phyloP scores from a whole-genome alignment of 805 yeast species.

The Saccharomycopsis sp. region DNA sequence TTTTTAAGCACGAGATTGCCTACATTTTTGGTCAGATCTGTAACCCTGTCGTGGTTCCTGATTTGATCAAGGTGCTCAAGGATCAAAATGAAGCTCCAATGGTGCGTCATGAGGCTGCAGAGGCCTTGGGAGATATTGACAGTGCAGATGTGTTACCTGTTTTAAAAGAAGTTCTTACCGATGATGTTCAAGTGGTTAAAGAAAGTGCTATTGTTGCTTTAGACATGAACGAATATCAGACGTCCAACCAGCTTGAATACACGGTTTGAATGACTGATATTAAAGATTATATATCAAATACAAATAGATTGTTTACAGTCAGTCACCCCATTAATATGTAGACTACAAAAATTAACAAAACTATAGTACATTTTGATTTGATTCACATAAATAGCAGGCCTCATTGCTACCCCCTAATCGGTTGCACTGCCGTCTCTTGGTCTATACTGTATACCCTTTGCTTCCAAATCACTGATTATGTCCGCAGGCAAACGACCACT shows the following conservation, averaged over 20 bases:
- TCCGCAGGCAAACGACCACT: constrained; percentile 89
- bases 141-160: constrained; percentile 93
- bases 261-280: constrained; percentile 2
- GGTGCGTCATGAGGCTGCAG: constrained; percentile 99
- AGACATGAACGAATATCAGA: constrained; percentile 89
- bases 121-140: constrained; percentile 95
- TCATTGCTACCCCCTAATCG: constrained; percentile 42
- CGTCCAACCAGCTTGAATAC: constrained; percentile 14
- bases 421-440: constrained; percentile 91
- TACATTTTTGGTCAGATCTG: constrained; percentile 97
- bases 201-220: constrained; percentile 96
- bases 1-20: constrained; percentile 96
- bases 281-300: background rate
- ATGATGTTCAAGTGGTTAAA: constrained; percentile 83
- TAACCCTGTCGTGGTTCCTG: constrained; percentile 87
- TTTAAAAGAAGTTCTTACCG: constrained; percentile 69
- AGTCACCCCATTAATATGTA: no score
- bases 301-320: no score
- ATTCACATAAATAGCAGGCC: no score
- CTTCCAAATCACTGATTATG: constrained; percentile 62
- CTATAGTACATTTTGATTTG: constrained; percentile 1
- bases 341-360: background rate
- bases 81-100: constrained; percentile 83
- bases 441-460: constrained; percentile 74
- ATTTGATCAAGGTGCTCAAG: constrained; percentile 73